phyloP scores from a whole-genome alignment of 345 rosid species.

The Dovyalis caffra region DNA sequence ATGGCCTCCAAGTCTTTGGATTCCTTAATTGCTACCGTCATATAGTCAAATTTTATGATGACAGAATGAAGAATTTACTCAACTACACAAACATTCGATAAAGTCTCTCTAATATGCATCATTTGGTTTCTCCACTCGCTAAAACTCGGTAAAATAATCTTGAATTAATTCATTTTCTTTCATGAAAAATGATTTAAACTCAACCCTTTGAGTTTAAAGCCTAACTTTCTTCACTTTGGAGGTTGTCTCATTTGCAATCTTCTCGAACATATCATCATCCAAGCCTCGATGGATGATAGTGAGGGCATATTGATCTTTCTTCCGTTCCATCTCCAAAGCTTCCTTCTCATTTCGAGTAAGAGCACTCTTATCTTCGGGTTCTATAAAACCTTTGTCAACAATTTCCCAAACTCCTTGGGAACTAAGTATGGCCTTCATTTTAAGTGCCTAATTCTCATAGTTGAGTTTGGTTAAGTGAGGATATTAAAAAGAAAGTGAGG shows the following conservation, averaged over 20 bases:
- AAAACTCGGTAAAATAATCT: no score
- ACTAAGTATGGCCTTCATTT: not conserved
- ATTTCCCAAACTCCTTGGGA: not conserved
- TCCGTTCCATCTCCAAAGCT: not conserved
- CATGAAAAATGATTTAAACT: no score
- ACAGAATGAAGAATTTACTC: no score
- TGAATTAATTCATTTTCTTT: no score
- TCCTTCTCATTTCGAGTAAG: not conserved
- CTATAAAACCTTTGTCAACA: not conserved
- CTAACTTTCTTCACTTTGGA: no score
- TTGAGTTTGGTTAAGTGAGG: not conserved
- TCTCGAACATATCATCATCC: constrained; percentile 3
- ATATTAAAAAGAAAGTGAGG: not conserved
- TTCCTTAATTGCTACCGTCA: no score
- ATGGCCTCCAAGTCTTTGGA: no score
- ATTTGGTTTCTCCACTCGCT: no score
- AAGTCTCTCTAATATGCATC: no score
- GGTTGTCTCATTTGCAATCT: not conserved
- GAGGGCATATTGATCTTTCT: constrained; percentile 3
- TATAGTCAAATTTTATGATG: no score
- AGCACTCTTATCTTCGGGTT: not conserved
- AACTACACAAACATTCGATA: no score
- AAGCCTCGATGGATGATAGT: constrained; percentile 4
- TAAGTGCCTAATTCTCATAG: not conserved
- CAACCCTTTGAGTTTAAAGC: no score